phyloP scores from a whole-genome alignment of 331 rosid genomes.

The Phaseolus coccineus region DNA sequence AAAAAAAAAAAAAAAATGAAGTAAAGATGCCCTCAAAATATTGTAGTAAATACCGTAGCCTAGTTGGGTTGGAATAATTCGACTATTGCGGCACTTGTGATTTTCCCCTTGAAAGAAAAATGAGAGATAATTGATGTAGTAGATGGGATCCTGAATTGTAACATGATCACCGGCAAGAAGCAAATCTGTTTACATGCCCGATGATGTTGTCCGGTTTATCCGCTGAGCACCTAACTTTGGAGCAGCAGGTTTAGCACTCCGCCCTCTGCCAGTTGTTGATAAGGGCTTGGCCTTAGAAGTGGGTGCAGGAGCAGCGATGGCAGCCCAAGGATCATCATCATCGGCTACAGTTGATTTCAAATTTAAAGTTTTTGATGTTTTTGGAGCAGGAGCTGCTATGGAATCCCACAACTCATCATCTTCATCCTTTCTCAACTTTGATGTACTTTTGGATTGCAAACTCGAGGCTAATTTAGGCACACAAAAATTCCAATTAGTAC shows the following conservation, averaged over 20 bases:
- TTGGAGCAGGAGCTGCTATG: constrained; percentile 96
- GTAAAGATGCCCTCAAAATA: constrained; percentile 31
- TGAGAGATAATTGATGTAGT: constrained; percentile 37
- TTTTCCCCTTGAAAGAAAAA: constrained; percentile 32
- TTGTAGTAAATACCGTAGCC: constrained; percentile 13
- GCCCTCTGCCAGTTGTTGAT: constrained; percentile 66
- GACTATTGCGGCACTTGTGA: constrained; percentile 33
- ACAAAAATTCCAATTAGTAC: constrained; percentile 10
- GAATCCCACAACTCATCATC: constrained; percentile 93
- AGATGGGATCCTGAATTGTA: constrained; percentile 41
- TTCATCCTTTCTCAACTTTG: constrained; percentile 62
- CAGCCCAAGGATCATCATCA: constrained; percentile 98
- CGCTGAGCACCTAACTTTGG: constrained; percentile 90
- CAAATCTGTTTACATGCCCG: constrained; percentile 62
- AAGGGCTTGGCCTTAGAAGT: constrained; percentile 84
- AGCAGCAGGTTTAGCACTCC: constrained; percentile 83
- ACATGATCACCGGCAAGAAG: constrained; percentile 40
- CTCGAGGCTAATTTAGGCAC: constrained; percentile 50
- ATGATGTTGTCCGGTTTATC: constrained; percentile 78
- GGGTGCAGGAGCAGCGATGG: constrained; percentile 97
- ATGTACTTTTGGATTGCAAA: constrained; percentile 61
- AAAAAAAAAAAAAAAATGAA: background rate
- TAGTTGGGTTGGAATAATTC: constrained; percentile 32
- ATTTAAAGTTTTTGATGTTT: constrained; percentile 66
- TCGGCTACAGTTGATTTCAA: constrained; percentile 55